Evolutionary conservation across 768 basidiomycete genomes (phyloP).

Genomic region (Lactarius deliciosus): DNA sequence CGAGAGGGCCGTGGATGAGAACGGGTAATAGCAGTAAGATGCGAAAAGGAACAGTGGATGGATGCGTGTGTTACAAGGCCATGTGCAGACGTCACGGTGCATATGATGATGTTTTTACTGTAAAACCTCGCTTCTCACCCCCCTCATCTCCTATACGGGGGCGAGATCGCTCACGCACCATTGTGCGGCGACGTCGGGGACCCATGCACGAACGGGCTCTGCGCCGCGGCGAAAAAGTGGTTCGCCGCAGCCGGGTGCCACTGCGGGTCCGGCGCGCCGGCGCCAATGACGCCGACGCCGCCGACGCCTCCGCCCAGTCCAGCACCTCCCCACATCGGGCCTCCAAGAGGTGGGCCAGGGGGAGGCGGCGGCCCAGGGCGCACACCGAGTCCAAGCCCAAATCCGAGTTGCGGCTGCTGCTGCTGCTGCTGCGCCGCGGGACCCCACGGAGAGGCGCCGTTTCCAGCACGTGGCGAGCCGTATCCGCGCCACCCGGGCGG

Average conservation of each 20-base stretch:
- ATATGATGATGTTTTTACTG: constrained; percentile 8
- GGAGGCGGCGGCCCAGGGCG: constrained; percentile 21
- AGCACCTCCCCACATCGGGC: constrained; percentile 23
- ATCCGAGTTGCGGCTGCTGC: constrained; percentile 7
- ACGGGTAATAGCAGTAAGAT: neutral
- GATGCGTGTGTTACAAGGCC: constrained; percentile 19
- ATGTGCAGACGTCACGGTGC: constrained; percentile 15
- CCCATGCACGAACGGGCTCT: constrained; percentile 29
- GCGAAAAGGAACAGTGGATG: neutral
- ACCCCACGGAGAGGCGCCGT: constrained; percentile 22
- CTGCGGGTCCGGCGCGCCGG: constrained; percentile 19
- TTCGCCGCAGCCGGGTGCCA: constrained; percentile 25
- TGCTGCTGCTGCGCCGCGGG: constrained; percentile 1
- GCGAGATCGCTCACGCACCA: constrained; percentile 18
- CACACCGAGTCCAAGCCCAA: constrained; percentile 19
- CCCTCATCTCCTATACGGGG: neutral
- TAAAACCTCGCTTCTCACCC: neutral
- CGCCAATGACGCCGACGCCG: constrained; percentile 6
- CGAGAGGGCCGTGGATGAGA: neutral
- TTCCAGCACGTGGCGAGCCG: constrained; percentile 18
- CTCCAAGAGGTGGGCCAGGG: constrained; percentile 16
- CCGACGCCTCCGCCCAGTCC: constrained; percentile 23
- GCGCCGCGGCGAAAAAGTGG: constrained; percentile 28
- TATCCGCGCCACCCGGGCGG: constrained; percentile 24
- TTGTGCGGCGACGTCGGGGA: constrained; percentile 31